phyloP scores from a whole-genome alignment of 441 rosid genomes.

The Dalechampia spathulata region DNA sequence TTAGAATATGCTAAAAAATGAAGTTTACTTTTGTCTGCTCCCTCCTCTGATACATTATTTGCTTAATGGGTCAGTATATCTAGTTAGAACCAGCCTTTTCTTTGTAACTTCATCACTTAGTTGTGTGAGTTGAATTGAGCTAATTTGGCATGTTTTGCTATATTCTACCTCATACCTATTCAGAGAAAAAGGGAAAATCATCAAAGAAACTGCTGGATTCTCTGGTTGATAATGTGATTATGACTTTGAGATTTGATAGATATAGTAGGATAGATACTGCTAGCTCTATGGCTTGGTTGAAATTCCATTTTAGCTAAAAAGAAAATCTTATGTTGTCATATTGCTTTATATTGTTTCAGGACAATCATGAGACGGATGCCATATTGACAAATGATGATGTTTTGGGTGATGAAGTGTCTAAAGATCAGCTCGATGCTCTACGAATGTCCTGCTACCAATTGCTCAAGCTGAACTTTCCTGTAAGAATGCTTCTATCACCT shows the following conservation, averaged over 20 bases:
- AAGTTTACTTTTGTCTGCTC: background rate
- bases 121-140: no score
- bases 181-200: no score
- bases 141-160: no score
- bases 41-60: background rate
- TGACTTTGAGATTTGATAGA: no score
- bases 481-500: constrained; percentile 27
- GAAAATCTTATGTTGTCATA: background rate
- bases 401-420: constrained; percentile 94
- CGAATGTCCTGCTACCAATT: constrained; percentile 68
- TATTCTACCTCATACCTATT: no score
- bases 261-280: no score
- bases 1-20: background rate
- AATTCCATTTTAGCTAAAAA: background rate
- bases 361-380: constrained; percentile 45
- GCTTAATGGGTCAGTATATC: no score
- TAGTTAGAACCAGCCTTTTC: no score
- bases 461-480: constrained; percentile 64
- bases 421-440: constrained; percentile 59
- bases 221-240: no score
- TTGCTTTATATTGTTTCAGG: constrained; percentile 34
- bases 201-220: no score
- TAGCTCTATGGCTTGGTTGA: background rate
- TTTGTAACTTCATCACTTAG: no score
- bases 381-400: constrained; percentile 92